phyloP scores from a whole-genome alignment of 1,284 basidiomycete species.

The Moesziomyces sp. region DNA sequence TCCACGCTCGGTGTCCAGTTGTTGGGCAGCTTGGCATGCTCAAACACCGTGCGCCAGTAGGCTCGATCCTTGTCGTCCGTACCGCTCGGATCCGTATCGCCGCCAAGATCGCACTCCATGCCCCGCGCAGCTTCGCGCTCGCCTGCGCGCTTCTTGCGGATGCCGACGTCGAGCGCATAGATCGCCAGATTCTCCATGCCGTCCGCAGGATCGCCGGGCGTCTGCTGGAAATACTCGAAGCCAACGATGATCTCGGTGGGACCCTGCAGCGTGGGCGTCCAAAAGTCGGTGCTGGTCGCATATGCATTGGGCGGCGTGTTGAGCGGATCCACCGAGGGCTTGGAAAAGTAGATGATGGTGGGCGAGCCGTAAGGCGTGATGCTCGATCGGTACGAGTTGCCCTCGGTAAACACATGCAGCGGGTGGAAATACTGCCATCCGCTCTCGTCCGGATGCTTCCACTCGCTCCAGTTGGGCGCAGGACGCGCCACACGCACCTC shows the following conservation, averaged over 20 bases:
- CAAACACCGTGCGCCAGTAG: conserved; percentile 47
- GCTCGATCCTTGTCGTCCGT: conserved; percentile 10
- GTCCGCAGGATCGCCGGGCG: conserved; percentile 54
- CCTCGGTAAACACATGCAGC: conserved; percentile 48
- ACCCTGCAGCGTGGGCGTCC: conserved; percentile 44
- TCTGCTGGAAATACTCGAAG: conserved; percentile 54
- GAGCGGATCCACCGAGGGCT: conserved; percentile 34
- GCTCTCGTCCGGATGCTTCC: conserved; percentile 35
- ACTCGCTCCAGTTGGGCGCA: conserved; percentile 39
- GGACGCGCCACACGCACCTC: conserved; percentile 58
- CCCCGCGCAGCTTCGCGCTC: conserved; percentile 27
- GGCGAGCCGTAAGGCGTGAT: conserved; percentile 53
- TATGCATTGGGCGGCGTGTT: conserved; percentile 43
- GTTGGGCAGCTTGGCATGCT: conserved; percentile 56
- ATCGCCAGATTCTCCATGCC: conserved; percentile 56
- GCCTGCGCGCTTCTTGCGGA: conserved; percentile 29
- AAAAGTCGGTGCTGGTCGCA: conserved; percentile 48
- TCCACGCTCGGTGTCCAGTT: conserved; percentile 15
- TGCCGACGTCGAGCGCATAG: conserved; percentile 52
- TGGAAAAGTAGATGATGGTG: conserved; percentile 49
- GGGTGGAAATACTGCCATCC: conserved; percentile 63
- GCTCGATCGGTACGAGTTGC: conserved; percentile 36
- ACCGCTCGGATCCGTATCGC: conserved; percentile 30
- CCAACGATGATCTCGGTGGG: conserved; percentile 51
- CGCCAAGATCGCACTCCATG: conserved; percentile 46